Percentiles rank a stretch among this genome's conserved stretches.
Evolutionary conservation across 305 asterid genomes (phyloP).

Genomic region (Fraxinus baroniana): DNA sequence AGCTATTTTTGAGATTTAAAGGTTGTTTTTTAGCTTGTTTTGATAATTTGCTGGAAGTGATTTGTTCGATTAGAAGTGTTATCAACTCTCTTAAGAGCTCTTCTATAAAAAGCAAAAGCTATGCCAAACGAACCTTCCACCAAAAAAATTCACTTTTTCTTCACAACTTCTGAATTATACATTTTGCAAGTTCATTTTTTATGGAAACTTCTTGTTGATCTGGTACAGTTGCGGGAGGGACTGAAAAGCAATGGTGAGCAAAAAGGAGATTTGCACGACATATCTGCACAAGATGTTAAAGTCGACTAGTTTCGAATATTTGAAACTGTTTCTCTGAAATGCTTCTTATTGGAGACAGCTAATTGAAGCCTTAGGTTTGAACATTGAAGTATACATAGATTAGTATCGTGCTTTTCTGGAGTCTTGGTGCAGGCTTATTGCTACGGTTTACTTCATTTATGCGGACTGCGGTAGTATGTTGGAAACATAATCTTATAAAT

Average conservation of each 20-base stretch:
- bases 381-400: constrained; percentile 16
- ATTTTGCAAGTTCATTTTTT: not conserved
- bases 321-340: not conserved
- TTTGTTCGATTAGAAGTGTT: not conserved
- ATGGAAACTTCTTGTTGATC: not conserved
- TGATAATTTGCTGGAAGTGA: no score
- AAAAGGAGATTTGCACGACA: constrained; percentile 23
- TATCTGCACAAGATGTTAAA: constrained; percentile 43
- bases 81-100: not conserved
- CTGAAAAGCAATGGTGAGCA: constrained; percentile 36
- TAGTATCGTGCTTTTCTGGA: constrained; percentile 27
- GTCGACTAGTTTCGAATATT: constrained; percentile 39
- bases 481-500: constrained; percentile 2
- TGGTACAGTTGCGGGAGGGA: constrained; percentile 62
- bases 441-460: not conserved
- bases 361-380: constrained; percentile 21
- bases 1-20: not conserved
- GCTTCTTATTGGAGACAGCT: constrained; percentile 21
- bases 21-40: not conserved
- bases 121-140: not conserved
- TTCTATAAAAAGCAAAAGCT: not conserved
- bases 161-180: not conserved
- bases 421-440: constrained; percentile 16
- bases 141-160: not conserved
- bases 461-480: not conserved